These are phyloP conservation scores for Pisolithus tinctorius DNA, from an alignment of 768 basidiomycete genomes.

Conservation along the genomic window DNA sequence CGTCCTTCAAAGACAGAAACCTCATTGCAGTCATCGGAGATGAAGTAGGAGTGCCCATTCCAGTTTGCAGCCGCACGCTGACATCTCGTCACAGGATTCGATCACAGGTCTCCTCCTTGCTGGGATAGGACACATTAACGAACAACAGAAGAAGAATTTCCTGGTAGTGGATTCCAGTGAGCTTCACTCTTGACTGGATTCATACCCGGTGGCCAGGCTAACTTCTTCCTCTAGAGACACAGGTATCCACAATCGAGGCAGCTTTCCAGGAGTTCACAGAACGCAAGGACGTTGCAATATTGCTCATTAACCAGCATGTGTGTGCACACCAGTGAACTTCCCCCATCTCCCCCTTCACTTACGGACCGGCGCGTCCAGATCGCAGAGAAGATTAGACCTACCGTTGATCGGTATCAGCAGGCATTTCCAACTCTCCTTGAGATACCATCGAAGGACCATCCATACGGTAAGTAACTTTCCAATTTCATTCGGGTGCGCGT, in stretches of 20 bases:
- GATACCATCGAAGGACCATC: constrained; percentile 98
- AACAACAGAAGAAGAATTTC: constrained; percentile 96
- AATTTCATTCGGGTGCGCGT: constrained; percentile 1
- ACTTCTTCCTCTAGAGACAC: constrained; percentile 60
- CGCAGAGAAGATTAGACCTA: constrained; percentile 93
- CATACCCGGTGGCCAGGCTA: constrained; percentile 1
- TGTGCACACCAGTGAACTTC: constrained; percentile 21
- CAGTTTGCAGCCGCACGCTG: constrained; percentile 2
- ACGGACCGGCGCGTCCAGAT: constrained; percentile 45
- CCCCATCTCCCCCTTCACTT: constrained; percentile 2
- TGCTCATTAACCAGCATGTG: constrained; percentile 98
- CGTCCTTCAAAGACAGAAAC: constrained; percentile 73
- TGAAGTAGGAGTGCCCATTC: constrained; percentile 51
- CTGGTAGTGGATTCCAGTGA: constrained; percentile 89
- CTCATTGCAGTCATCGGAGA: constrained; percentile 96
- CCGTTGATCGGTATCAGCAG: constrained; percentile 92
- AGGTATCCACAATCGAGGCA: constrained; percentile 82
- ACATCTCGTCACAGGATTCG: constrained; percentile 62
- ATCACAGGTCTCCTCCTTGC: constrained; percentile 94
- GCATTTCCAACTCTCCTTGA: constrained; percentile 96
- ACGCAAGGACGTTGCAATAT: constrained; percentile 90
- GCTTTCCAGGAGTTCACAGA: constrained; percentile 94
- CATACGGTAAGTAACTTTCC: constrained; percentile 64
- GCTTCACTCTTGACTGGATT: constrained; percentile 22
- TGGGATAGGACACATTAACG: constrained; percentile 87